Evolutionary conservation across 257 asterid genomes (phyloP).

Genomic region (Eucommia ulmoides): DNA sequence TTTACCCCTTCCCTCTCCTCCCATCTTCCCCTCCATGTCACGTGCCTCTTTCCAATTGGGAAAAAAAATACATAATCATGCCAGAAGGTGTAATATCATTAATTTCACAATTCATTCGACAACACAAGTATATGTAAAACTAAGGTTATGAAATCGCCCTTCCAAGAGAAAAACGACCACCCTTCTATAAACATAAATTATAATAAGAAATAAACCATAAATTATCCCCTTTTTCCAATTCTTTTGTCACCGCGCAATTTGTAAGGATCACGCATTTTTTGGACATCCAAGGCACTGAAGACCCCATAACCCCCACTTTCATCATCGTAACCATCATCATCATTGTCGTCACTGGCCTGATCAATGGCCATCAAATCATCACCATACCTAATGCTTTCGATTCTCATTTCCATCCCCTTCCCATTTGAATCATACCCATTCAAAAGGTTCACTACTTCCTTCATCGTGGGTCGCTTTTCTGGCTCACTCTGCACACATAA

Average conservation of each 20-base stretch:
- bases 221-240: no score
- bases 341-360: slow-evolving; percentile 39
- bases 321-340: slow-evolving; percentile 16
- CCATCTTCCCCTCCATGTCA: no score
- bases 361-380: not conserved
- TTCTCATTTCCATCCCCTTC: slow-evolving; percentile 11
- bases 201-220: no score
- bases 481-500: slow-evolving; percentile 64
- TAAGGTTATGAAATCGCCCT: no score
- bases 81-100: no score
- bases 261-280: slow-evolving; percentile 47
- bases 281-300: slow-evolving; percentile 53
- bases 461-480: slow-evolving; percentile 67
- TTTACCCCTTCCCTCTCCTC: no score
- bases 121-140: no score
- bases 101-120: no score
- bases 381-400: not conserved
- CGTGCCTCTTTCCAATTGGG: no score
- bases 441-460: slow-evolving; percentile 45
- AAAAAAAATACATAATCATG: no score
- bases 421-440: slow-evolving; percentile 26
- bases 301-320: slow-evolving; percentile 74
- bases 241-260: slow-evolving; percentile 24
- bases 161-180: no score
- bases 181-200: no score